Evolutionary conservation across 2,329 filamentous ascomycete species (phyloP), one percentile per base, ranked within the genome.

Genomic region (Aspergillus chevalieri): DNA sequence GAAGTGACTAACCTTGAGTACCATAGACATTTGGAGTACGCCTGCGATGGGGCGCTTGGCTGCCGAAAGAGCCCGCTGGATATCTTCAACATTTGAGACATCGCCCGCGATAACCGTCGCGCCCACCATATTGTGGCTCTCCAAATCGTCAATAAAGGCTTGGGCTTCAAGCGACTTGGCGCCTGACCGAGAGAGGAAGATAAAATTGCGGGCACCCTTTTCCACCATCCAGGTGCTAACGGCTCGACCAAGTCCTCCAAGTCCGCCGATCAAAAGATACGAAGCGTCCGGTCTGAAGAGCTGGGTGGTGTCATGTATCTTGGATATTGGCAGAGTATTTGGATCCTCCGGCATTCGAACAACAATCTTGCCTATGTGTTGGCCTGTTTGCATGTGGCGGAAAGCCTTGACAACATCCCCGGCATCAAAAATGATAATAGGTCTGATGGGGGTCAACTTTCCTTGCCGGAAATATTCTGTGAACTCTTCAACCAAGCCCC

Each of bases 11-110:
- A 26, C 24, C 24, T 38, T 44, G 7, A 57, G 48, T 0, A 57
- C 54, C 53, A 60, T 56, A 1, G 60, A 47, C 12, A 53, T 52
- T 8, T 65, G 60, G 9, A 64, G 47, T 6, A 63, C 47, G 1
- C 60, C 59, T 14, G 43, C 50, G 5, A 59, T 43, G 4, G 22
- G 14, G 1, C 47, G 9, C 12, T 14, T 12, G 3, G 36, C 17
- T 6, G 57, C 34, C 15, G 26, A 47, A 36, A 38, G 41, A 1
- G 53, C 53, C 10, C 45, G 30, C 22, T 51, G 28, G 2, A 53
- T 47, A 21, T 56, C 53, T 10, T 33, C 43, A 9, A 36, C 12
- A 5, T 50, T 47, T n/a, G 48, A n/a, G n/a, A 52, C 50, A 28
- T 49, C 34, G 9, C 56, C 56, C 1, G 43, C 15, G 3, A 57